A percentile compares a stretch with the other conserved stretches of the same genome.
Evolutionary conservation across 306 rosid species (phyloP).

Genomic region (Carpinus viminea): DNA sequence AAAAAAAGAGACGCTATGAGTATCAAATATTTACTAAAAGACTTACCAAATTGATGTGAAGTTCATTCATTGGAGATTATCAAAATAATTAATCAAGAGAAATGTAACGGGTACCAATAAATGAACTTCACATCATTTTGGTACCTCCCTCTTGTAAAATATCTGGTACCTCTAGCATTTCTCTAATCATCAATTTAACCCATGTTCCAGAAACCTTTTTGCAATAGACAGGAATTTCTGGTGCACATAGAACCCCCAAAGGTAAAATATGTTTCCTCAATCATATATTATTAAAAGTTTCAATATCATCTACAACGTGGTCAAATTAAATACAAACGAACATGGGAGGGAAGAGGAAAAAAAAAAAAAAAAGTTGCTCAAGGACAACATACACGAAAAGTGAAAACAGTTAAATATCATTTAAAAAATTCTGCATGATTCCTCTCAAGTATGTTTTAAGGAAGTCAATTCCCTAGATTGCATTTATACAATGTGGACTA

Average conservation of each 20-base stretch:
- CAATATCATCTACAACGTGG: not conserved
- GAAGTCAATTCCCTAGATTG: conserved; percentile 3
- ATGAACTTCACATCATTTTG: too few relatives aligned
- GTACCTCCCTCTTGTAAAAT: too few relatives aligned
- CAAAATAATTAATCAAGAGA: too few relatives aligned
- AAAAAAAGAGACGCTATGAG: too few relatives aligned
- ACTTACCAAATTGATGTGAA: too few relatives aligned
- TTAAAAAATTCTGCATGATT: not conserved
- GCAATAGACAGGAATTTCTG: not conserved
- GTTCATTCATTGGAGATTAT: too few relatives aligned
- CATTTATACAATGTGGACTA: conserved; percentile 18
- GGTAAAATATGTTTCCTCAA: not conserved
- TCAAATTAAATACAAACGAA: not conserved
- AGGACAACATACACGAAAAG: not conserved
- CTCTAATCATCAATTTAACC: too few relatives aligned
- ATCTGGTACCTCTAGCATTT: too few relatives aligned
- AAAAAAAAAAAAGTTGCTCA: not conserved
- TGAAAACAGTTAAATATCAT: not conserved
- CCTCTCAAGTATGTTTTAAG: not conserved
- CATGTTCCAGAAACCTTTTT: too few relatives aligned
- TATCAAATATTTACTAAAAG: too few relatives aligned
- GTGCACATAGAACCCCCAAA: not conserved
- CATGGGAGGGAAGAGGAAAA: not conserved
- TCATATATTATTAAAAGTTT: not conserved
- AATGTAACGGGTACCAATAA: too few relatives aligned